Percentiles rank a stretch among this genome's conserved stretches.
These are phyloP conservation scores for Gilbertella persicaria DNA, from an alignment of 371 early-diverging fungal genomes.

Conservation along the genomic window DNA sequence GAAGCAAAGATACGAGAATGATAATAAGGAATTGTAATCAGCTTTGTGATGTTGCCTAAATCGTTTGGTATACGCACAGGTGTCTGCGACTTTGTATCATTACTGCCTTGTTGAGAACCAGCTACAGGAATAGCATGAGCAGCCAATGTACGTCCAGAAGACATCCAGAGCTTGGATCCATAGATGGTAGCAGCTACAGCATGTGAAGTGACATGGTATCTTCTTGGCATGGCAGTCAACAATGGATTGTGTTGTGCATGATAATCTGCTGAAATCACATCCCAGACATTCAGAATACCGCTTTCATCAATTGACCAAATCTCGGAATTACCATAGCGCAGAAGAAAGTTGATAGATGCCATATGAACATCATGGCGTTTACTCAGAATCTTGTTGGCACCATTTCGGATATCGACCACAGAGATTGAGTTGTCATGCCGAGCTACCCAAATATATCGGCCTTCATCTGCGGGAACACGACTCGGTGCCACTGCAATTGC, in stretches of 20 bases:
- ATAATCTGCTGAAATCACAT: constrained; percentile 33
- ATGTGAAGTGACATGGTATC: constrained; percentile 13
- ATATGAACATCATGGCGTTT: constrained; percentile 57
- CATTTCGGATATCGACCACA: constrained; percentile 50
- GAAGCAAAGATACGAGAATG: constrained; percentile 61
- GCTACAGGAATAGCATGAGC: constrained; percentile 37
- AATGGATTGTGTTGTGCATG: constrained; percentile 18
- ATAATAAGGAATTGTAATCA: constrained; percentile 54
- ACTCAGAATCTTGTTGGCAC: constrained; percentile 41
- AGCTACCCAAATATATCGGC: constrained; percentile 67
- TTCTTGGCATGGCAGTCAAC: constrained; percentile 30
- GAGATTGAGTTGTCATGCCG: constrained; percentile 61
- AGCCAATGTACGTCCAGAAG: constrained; percentile 55
- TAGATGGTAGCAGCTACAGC: constrained; percentile 47
- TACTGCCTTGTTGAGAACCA: constrained; percentile 3
- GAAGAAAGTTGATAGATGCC: constrained; percentile 62
- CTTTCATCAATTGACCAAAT: constrained; percentile 80
- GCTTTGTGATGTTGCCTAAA: constrained; percentile 62
- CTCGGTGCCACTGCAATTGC: constrained; percentile 43
- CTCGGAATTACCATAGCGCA: constrained; percentile 54
- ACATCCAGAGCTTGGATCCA: constrained; percentile 62
- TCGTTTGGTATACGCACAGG: constrained; percentile 50
- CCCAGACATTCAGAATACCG: constrained; percentile 74
- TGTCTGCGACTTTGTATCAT: constrained; percentile 13
- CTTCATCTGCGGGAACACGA: constrained; percentile 47